A percentile compares a stretch with the other conserved stretches of the same genome.
phyloP scores from a whole-genome alignment of 2,329 filamentous ascomycete species.

The Paecilomyces sp. region DNA sequence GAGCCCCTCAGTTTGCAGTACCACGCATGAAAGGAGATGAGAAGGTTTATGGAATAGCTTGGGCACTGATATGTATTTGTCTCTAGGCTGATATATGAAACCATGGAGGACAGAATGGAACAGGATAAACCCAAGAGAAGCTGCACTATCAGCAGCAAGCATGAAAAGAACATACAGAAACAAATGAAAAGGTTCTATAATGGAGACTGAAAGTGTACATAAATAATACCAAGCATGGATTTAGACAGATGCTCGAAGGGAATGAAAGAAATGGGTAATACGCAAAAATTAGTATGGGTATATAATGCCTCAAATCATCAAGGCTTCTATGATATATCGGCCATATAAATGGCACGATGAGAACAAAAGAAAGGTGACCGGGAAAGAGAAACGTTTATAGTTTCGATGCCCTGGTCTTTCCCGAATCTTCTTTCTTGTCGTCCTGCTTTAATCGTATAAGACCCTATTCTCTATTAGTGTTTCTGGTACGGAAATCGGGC shows the following conservation, averaged over 20 bases:
- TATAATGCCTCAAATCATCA: background rate
- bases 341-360: background rate
- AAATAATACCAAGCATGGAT: background rate
- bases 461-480: conserved; percentile 26
- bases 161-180: background rate
- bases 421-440: conserved; percentile 8
- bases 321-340: background rate
- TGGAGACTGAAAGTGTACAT: background rate
- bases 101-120: no score
- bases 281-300: background rate
- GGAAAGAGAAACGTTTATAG: background rate
- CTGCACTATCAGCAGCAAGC: background rate
- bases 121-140: no score
- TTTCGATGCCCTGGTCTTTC: conserved; percentile 7
- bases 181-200: background rate
- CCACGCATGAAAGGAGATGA: no score
- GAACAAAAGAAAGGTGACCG: background rate
- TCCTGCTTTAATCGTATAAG: conserved; percentile 42
- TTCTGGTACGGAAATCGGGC: background rate
- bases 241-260: background rate
- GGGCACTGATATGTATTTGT: no score
- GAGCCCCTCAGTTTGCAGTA: no score
- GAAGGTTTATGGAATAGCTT: no score
- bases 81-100: no score
- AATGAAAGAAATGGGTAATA: background rate